These are phyloP conservation scores for Russula virescens DNA, from an alignment of 768 basidiomycete genomes.

Conservation along the genomic window DNA sequence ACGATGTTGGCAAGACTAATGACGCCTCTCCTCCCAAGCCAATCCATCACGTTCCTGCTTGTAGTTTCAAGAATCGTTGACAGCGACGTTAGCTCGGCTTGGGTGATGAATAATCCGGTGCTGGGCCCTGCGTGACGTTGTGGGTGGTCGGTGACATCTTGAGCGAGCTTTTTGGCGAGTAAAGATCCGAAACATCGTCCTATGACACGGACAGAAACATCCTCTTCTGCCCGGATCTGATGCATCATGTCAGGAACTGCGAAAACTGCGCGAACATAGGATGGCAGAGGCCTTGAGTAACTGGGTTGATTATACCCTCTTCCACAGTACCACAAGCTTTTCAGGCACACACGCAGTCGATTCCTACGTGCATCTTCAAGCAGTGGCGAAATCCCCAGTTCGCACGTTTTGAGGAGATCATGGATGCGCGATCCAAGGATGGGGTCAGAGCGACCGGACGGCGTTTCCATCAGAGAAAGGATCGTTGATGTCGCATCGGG, in stretches of 20 bases:
- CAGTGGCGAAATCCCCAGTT: background rate
- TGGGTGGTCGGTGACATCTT: background rate
- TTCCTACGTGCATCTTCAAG: background rate
- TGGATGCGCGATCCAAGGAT: background rate
- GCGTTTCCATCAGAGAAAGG: background rate
- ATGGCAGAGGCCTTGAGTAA: background rate
- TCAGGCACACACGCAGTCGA: background rate
- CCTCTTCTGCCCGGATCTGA: background rate
- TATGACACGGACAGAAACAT: background rate
- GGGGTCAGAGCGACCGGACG: background rate
- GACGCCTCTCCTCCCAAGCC: background rate
- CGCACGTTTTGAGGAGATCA: background rate
- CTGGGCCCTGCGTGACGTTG: background rate
- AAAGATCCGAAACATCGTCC: background rate
- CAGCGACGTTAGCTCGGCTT: background rate
- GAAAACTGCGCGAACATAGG: constrained; percentile 2
- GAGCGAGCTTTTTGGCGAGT: background rate
- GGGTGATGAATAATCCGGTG: background rate
- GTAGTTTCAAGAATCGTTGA: background rate
- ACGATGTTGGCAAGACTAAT: background rate
- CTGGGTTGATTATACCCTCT: background rate
- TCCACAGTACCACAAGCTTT: constrained; percentile 4
- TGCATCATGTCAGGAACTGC: background rate
- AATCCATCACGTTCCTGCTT: background rate
- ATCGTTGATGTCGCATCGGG: background rate